Base-by-base conservation (phyloP, 176 grass and related monocot genomes). In the Oryza glaberrima region DNA sequence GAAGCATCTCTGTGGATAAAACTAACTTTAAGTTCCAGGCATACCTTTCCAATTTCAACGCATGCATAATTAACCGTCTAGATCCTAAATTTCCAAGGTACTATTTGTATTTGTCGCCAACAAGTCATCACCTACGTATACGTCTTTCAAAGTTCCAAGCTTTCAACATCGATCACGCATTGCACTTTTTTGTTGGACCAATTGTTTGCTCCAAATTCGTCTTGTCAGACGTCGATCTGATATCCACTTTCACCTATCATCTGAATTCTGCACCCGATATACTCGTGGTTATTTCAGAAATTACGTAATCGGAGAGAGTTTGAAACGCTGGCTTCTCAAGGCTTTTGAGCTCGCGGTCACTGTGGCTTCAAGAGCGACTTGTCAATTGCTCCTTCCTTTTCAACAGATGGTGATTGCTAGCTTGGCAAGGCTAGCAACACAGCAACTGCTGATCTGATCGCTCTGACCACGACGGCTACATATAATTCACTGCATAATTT, bases 401-500 rank as follows among this genome's bases (percentile, higher is more conserved):
- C 38, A 82, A 36, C 52, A 28, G 48, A 25, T 63, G 13, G 49
- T 25, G 64, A 47, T 36, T 13, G 35, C 44, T 52, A 54, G 52
- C 66, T 30, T 10, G 17, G 30, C 73, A 88, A 70, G 70, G 79
- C 13, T 7, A 19, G 78, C 79, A 82, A 77, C 73, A 30, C 41
- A 26, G 13, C 80, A 63, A 7, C 86, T 48, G 67, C 73, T 77
- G 49, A 76, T 16, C 16, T 6, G 76, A 66, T 51, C 38, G 65
- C 15, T 9, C 72, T 10, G 73, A 71, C 23, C 15, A 56, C 52
- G 73, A 82, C 19, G 71, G 1, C 64, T 2, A 8, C 61, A 41
- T 20, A 71, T 20, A 19, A 71, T 43, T 71, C 38, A 44, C 38
- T 16, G 9, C 5, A 4, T 36, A 12, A 32, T 67, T 49, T 11